Base-by-base conservation (phyloP, 192 early-diverging fungal genomes). In the Chytriomyces hyalinus region DNA sequence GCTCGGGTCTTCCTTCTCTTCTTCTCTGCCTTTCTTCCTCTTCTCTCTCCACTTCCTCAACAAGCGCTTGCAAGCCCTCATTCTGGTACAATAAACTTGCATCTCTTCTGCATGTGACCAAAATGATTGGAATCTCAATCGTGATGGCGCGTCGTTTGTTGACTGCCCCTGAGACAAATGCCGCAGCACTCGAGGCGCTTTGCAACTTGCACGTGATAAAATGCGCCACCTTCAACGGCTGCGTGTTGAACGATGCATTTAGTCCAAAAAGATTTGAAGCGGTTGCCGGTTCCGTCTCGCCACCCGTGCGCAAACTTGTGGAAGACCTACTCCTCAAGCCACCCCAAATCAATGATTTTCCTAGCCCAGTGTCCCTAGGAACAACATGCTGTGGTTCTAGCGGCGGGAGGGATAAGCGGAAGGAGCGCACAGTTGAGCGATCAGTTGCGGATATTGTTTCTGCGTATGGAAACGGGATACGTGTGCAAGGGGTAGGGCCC, bases 21-120 rank as follows among this genome's bases (percentile, higher is more conserved):
- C 71, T 11, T 45, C 71, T 9, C 59, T 62, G 15, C 7, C 71
- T 8, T 17, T 73, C 71, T 24, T 70, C 77, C 13, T 70, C 67
- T 36, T 78, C 77, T 49, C 77, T 48, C 48, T 78, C 77, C 46
- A 63, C 67, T 43, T 78, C 77, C 48, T 78, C 77, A 3, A 78
- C 77, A 43, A 78, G 24, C 3, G 77, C 68, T n/a, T 49, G 28
- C 17, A 78, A 47, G n/a, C 11, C 13, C 49, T 70, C 69, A 10
- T 15, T 28, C 28, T 57, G 77, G 43, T 72, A 70, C 20, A 78
- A 20, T 20, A 78, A 49, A 28, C 59, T 26, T 6, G 57, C 17
- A 17, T 70, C 69, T 13, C 69, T 0, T 22, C 26, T 43, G 45
- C 10, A 48, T 4, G 61, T n/a, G 15, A 78, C 49, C 9, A 78